Evolutionary conservation across 75 land plant genomes (phyloP), one percentile per base, ranked within the genome.

Genomic region (Ceratopteris richardii): DNA sequence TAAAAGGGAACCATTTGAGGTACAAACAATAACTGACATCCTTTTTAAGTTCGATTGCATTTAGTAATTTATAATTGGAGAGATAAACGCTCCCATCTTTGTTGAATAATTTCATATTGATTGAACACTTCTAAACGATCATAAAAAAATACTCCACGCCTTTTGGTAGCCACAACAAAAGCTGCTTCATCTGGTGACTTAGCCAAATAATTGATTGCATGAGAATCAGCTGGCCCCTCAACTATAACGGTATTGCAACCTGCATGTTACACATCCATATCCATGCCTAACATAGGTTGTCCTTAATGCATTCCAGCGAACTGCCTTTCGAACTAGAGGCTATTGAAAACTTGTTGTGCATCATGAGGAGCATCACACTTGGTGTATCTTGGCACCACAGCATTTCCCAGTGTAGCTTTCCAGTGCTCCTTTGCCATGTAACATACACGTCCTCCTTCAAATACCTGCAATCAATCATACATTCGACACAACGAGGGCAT

Each of bases 1-100:
- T 13, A 77, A 52, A 25, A 77, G 12, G 28, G 29, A 39, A 5
- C 77, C 77, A 61, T 31, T 59, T 56, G 70, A 57, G 31, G 44
- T 56, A n/a, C 77, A 71, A 7, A 77, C 67, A 52, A 77, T 73
- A n/a, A 77, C 80, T 20, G 80, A 77, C 80, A 77, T 77, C 11
- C 80, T 66, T 44, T 77, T 77, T 73, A 37, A 73, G 74, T 30
- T 73, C 80, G 37, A 77, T 41, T 23, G 57, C 46, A 26, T 73
- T 67, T 18, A 77, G 62, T 1, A 67, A 54, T 46, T 77, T 48
- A 60, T 73, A 77, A 19, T 27, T 54, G 13, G 18, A 5, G 11
- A 58, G 57, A 48, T 36, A 23, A 24, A 50, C 31, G 20, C 31
- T 37, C 9, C 56, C 66, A 54, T 51, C 29, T 1, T 26, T 36